Evolutionary conservation across 2,329 filamentous ascomycete genomes (phyloP), one percentile per base, ranked within the genome.

Genomic region (Lasiodiplodia theobromae): DNA sequence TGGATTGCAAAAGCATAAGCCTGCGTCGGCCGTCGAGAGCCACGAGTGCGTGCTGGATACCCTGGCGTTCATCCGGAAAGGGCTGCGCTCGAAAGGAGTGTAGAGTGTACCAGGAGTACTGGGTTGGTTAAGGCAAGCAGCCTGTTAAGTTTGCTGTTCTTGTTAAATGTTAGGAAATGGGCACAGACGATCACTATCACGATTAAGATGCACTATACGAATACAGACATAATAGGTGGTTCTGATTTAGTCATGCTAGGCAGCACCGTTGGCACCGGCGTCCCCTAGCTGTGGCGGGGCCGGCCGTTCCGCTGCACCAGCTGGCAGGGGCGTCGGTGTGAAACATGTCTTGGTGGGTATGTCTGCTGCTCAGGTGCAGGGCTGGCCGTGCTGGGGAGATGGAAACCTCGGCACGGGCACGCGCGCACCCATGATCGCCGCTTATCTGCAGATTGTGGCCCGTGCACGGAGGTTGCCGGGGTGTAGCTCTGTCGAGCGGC

Each of bases 1-100:
- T 98, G 95, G 94, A 90, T 98, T 70, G 91, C 90, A 38, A 96
- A 96, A 83, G 92, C 90, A 31, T 96, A 72, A 34, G 31, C 25
- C 6, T 14, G 28, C 28, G 18, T 62, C 34, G 37, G 56, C 25
- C 37, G 16, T 31, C 57, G 40, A 53, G 7, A 47, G 23, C 31
- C 21, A 28, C 28, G 18, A 44, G 62, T 34, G 57, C 66, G 47
- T 58, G 34, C 66, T 63, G 66, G 57, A 68, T 68, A 68, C 66
- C 57, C 66, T 68, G 67, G 67, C 67, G 67, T 64, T 68, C 51
- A 47, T 52, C n/a, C 47, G 60, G 47, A 37, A 23, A 31, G 47
- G 47, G 37, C 38, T 52, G 47, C 44, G 21, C 58, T 63, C 58
- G 18, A 25, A 37, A 63, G 44, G 44, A 44, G 21, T 18, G 57